Conservation (phyloP, 2,329 filamentous ascomycete genomes). For the Colletotrichum acutatum region DNA sequence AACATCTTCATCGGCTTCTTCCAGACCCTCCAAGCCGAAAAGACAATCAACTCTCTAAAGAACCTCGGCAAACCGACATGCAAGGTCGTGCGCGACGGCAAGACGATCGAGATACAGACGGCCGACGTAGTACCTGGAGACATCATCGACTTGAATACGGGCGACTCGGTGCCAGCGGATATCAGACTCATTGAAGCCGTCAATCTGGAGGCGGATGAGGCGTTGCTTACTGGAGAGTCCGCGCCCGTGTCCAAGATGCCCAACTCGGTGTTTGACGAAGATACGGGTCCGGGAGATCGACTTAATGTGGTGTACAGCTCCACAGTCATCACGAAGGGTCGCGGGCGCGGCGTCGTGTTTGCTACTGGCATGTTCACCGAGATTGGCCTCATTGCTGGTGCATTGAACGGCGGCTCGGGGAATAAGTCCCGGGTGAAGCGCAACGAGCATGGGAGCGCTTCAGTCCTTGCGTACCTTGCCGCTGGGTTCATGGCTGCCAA, state of each 20-base stretch:
- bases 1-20: conserved; percentile 66
- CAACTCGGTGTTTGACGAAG: conserved; percentile 58
- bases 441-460: not conserved
- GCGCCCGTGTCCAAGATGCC: conserved; percentile 66
- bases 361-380: conserved; percentile 70
- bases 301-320: conserved; percentile 72
- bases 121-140: conserved; percentile 67
- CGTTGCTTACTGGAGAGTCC: conserved; percentile 71
- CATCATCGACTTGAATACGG: conserved; percentile 63
- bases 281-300: conserved; percentile 68
- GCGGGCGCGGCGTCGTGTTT: conserved; percentile 68
- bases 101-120: conserved; percentile 46
- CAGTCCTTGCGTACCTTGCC: too few species aligned
- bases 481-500: conserved; percentile 50
- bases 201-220: conserved; percentile 70
- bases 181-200: conserved; percentile 58
- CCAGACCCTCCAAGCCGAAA: conserved; percentile 63
- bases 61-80: conserved; percentile 61
- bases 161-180: conserved; percentile 55
- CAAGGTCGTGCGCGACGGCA: conserved; percentile 60
- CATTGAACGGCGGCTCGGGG: conserved; percentile 63
- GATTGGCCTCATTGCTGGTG: conserved; percentile 70
- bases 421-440: conserved; percentile 60
- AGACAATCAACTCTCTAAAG: conserved; percentile 63
- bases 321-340: conserved; percentile 71